Evolutionary conservation across 257 asterid genomes (phyloP).

Genomic region (Penstemon eatonii): DNA sequence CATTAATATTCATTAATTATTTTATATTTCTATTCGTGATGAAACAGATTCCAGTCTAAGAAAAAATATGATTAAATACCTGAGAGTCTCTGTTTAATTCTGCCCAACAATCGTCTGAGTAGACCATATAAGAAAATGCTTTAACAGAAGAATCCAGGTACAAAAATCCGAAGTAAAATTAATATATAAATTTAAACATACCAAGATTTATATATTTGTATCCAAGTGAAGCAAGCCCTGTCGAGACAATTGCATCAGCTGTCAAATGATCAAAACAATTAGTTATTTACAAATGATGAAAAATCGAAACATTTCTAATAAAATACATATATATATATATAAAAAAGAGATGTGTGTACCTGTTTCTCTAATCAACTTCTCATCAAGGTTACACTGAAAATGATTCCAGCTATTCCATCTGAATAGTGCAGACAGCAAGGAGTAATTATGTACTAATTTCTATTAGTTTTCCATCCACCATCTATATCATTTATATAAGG

Average conservation of each 20-base stretch:
- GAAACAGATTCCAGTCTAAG: too few species aligned
- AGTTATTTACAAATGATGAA: not conserved
- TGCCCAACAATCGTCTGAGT: slow-evolving; percentile 95
- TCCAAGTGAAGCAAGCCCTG: slow-evolving; percentile 72
- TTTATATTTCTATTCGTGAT: too few species aligned
- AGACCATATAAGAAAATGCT: not conserved
- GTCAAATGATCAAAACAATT: slow-evolving; percentile 14
- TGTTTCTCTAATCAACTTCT: slow-evolving; percentile 67
- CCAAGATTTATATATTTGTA: slow-evolving; percentile 70
- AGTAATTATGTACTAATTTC: not conserved
- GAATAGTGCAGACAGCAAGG: slow-evolving; percentile 21
- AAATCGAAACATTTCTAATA: not conserved
- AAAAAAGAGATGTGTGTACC: slow-evolving; percentile 34
- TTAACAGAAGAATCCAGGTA: not conserved
- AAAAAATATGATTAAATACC: slow-evolving; percentile 27
- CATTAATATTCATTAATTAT: too few species aligned
- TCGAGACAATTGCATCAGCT: slow-evolving; percentile 83
- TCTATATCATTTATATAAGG: too few species aligned
- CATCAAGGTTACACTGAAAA: slow-evolving; percentile 67
- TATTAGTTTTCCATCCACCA: not conserved
- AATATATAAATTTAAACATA: slow-evolving; percentile 18
- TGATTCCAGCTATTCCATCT: slow-evolving; percentile 99
- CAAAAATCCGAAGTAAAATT: not conserved
- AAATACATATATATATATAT: not conserved
- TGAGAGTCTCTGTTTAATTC: slow-evolving; percentile 70